Conservation (phyloP, 2,329 filamentous ascomycete species). For the Zelopaecilomyces penicillatus region DNA sequence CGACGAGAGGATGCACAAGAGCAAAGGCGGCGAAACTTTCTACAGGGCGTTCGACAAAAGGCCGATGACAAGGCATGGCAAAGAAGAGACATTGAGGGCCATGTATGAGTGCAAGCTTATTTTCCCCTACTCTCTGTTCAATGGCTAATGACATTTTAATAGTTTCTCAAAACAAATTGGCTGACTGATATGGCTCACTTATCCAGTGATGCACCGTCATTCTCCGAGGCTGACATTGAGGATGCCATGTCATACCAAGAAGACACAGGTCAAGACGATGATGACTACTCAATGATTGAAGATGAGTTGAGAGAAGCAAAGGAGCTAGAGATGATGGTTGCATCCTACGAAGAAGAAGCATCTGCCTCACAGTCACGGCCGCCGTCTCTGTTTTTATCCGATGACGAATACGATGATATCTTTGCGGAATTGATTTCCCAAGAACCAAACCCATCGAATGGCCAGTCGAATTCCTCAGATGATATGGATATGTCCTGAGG, state of each 20-base stretch:
- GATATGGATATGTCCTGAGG: constrained; percentile 38
- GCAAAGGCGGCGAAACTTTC: constrained; percentile 56
- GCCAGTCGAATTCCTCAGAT: constrained; percentile 20
- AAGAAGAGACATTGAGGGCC: constrained; percentile 53
- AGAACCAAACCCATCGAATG: constrained; percentile 15
- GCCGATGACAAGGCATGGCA: constrained; percentile 53
- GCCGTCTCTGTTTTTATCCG: constrained; percentile 27
- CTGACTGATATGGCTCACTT: constrained; percentile 24
- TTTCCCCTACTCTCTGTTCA: not conserved
- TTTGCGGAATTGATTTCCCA: constrained; percentile 40
- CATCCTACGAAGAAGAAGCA: constrained; percentile 32
- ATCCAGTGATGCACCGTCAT: constrained; percentile 25
- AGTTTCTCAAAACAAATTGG: constrained; percentile 30
- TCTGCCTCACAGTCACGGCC: constrained; percentile 16
- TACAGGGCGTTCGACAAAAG: constrained; percentile 56
- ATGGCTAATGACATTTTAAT: not conserved
- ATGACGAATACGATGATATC: constrained; percentile 54
- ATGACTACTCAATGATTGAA: constrained; percentile 45
- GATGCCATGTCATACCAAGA: constrained; percentile 34
- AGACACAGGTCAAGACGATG: constrained; percentile 21
- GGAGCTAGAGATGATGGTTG: constrained; percentile 50
- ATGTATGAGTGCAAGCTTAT: constrained; percentile 18
- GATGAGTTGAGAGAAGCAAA: constrained; percentile 43
- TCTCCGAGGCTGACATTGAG: constrained; percentile 44
- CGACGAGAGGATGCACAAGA: constrained; percentile 55